Evolutionary conservation across 1,139 yeast genomes (phyloP).

Genomic region (Taiozyma sp.): DNA sequence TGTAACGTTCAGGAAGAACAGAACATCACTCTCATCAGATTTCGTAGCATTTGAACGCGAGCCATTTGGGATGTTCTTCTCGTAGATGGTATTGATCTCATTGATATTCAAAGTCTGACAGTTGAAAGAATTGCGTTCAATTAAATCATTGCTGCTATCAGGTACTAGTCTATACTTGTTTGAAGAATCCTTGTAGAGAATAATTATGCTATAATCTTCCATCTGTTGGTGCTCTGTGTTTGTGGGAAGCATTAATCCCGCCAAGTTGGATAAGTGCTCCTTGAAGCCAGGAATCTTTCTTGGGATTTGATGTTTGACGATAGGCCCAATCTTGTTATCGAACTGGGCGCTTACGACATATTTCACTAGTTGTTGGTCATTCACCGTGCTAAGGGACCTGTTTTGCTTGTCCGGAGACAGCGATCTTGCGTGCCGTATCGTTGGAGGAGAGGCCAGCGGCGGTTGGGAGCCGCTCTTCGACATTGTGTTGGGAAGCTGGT

Average conservation of each 20-base stretch:
- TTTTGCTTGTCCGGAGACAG: background rate
- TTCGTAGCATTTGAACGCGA: background rate
- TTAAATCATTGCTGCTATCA: conserved; percentile 13
- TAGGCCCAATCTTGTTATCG: conserved; percentile 53
- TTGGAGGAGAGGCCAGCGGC: background rate
- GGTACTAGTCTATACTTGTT: conserved; percentile 18
- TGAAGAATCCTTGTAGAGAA: conserved; percentile 16
- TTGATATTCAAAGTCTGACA: conserved; percentile 12
- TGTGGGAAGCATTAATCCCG: conserved; percentile 54
- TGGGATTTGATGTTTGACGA: conserved; percentile 47
- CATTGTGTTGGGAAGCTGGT: background rate
- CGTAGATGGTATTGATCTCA: conserved; percentile 20
- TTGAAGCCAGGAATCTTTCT: conserved; percentile 30
- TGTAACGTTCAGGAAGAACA: conserved; percentile 19
- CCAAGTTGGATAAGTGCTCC: conserved; percentile 38
- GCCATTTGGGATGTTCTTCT: conserved; percentile 5
- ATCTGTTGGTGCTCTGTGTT: conserved; percentile 16
- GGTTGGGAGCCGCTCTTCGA: background rate
- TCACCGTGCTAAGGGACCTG: background rate
- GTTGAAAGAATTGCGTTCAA: conserved; percentile 9
- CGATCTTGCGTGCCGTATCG: background rate
- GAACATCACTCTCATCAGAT: conserved; percentile 6
- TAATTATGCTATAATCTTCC: conserved; percentile 15
- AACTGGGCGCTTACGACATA: conserved; percentile 53
- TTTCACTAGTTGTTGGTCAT: conserved; percentile 8